These are phyloP conservation scores for Plasmodium vinckei DNA, from an alignment of 169 alveolate species.

Conservation along the genomic window DNA sequence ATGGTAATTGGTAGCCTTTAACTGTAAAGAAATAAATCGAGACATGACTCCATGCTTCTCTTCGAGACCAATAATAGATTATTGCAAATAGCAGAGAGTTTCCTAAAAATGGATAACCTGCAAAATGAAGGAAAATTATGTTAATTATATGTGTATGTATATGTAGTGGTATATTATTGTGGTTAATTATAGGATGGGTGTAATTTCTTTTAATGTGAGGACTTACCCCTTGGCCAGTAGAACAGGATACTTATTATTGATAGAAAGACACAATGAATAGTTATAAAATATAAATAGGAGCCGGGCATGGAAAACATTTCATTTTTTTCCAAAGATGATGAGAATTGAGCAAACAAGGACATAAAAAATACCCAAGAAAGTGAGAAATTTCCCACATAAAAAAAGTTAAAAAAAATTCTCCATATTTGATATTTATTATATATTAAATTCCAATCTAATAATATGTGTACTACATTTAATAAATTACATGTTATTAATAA, in stretches of 20 bases:
- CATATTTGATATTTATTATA: conserved; percentile 84
- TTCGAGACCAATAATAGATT: conserved; percentile 91
- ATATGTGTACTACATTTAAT: conserved; percentile 82
- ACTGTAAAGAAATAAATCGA: conserved; percentile 89
- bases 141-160: neutral
- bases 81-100: conserved; percentile 87
- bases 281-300: conserved; percentile 86
- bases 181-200: neutral
- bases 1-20: conserved; percentile 90
- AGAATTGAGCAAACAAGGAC: conserved; percentile 86
- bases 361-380: conserved; percentile 88
- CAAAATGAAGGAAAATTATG: neutral
- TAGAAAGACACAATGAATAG: conserved; percentile 82
- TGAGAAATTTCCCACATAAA: conserved; percentile 91
- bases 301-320: conserved; percentile 85
- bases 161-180: neutral
- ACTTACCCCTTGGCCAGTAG: conserved; percentile 87
- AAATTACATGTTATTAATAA: conserved; percentile 82
- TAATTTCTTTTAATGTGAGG: conserved; percentile 2
- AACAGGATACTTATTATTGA: conserved; percentile 82
- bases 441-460: conserved; percentile 87
- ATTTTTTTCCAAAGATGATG: conserved; percentile 86
- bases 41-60: conserved; percentile 88
- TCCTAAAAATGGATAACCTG: conserved; percentile 83
- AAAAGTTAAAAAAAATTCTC: conserved; percentile 87